Evolutionary conservation across 2,329 filamentous ascomycete species (phyloP).

Genomic region (Gaeumannomyces tritici): DNA sequence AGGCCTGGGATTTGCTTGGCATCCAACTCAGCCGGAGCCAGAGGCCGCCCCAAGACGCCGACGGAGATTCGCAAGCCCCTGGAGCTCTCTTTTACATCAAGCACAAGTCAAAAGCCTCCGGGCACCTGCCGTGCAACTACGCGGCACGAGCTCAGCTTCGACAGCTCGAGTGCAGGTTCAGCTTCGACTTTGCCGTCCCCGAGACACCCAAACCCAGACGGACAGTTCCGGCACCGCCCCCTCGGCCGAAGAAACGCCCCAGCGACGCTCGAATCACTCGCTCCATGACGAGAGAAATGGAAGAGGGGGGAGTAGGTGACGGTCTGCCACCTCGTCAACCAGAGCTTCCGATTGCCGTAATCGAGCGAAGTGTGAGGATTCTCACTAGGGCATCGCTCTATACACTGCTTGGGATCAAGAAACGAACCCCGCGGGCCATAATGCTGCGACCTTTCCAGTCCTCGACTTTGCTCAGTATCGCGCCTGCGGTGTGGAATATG

Average conservation of each 20-base stretch:
- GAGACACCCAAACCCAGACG: background rate
- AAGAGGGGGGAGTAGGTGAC: background rate
- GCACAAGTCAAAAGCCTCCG: background rate
- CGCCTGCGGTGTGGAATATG: conserved; percentile 12
- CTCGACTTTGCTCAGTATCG: conserved; percentile 8
- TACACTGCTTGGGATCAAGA: conserved; percentile 6
- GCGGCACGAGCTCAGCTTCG: background rate
- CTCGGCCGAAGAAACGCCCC: background rate
- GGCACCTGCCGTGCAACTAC: background rate
- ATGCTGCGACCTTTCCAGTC: background rate
- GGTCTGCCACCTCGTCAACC: background rate
- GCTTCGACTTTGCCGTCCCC: background rate
- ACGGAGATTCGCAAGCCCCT: background rate
- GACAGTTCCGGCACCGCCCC: background rate
- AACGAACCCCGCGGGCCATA: conserved; percentile 1
- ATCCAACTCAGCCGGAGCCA: background rate
- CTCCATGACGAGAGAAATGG: background rate
- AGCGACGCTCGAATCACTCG: background rate
- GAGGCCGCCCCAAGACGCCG: background rate
- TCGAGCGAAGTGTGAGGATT: background rate
- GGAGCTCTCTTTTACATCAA: conserved; percentile 1
- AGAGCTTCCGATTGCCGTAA: background rate
- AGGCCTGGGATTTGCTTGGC: conserved; percentile 3
- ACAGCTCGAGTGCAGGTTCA: background rate
- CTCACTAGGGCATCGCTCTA: conserved; percentile 3